Conservation (phyloP, 495 filamentous ascomycete genomes). For the Halenospora varia region DNA sequence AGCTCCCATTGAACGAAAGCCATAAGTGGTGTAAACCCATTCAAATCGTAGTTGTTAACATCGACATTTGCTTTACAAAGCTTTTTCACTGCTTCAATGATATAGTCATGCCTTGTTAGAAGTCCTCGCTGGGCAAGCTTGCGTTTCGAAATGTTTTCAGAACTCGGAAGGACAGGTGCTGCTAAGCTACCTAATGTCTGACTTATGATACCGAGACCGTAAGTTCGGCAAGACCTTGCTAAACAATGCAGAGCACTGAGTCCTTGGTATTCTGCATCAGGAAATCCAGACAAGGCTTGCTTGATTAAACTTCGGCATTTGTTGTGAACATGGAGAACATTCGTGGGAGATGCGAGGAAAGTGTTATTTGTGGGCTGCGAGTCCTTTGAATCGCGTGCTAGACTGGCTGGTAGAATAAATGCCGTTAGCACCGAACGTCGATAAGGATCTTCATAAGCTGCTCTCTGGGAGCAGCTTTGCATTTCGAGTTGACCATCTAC, state of each 20-base stretch:
- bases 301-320: background rate
- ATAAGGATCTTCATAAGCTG: background rate
- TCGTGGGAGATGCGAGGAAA: background rate
- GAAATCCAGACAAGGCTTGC: background rate
- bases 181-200: no score
- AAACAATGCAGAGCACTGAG: background rate
- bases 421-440: background rate
- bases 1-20: background rate
- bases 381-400: no score
- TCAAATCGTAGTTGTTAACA: constrained; percentile 1
- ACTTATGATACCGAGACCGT: background rate
- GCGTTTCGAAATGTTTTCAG: no score
- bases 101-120: background rate
- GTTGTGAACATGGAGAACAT: background rate
- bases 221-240: background rate
- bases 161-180: no score
- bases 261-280: constrained; percentile 1
- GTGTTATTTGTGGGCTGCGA: background rate
- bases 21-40: constrained; percentile 3
- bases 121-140: constrained; percentile 1
- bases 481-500: background rate
- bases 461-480: background rate
- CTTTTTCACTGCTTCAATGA: background rate
- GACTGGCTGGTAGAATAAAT: background rate
- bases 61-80: background rate